Evolutionary conservation across 2,329 filamentous ascomycete species (phyloP).

Genomic region (Ophiostoma ulmi): DNA sequence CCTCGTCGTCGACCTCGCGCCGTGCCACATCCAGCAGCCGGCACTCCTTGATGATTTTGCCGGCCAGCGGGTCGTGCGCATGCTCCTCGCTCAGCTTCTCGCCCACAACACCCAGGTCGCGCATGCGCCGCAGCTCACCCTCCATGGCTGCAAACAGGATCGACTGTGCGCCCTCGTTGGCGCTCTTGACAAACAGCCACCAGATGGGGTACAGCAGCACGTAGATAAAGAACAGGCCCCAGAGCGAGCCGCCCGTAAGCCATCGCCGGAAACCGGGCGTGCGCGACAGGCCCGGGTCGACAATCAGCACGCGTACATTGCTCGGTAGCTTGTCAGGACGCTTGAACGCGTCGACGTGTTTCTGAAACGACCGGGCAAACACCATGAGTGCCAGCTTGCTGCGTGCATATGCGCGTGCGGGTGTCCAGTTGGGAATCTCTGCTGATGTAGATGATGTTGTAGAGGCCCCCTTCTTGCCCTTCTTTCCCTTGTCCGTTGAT

Average conservation of each 20-base stretch:
- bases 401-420: slow-evolving; percentile 56
- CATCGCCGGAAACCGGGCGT: slow-evolving; percentile 85
- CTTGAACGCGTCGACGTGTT: slow-evolving; percentile 78
- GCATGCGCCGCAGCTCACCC: slow-evolving; percentile 53
- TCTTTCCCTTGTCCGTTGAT: slow-evolving; percentile 32
- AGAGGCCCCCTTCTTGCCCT: background rate
- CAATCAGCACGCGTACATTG: slow-evolving; percentile 77
- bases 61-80: slow-evolving; percentile 20
- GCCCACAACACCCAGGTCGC: slow-evolving; percentile 31
- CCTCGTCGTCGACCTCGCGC: slow-evolving; percentile 71
- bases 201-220: slow-evolving; percentile 71
- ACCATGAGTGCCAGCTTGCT: slow-evolving; percentile 77
- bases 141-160: slow-evolving; percentile 86
- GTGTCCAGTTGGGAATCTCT: slow-evolving; percentile 49
- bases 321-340: slow-evolving; percentile 77
- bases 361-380: slow-evolving; percentile 87
- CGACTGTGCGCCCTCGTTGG: slow-evolving; percentile 77
- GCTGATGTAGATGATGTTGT: slow-evolving; percentile 26
- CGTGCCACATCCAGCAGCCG: slow-evolving; percentile 66
- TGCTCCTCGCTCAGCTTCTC: slow-evolving; percentile 5
- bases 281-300: slow-evolving; percentile 78
- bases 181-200: slow-evolving; percentile 84
- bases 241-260: slow-evolving; percentile 77
- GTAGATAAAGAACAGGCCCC: slow-evolving; percentile 70
- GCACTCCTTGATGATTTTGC: slow-evolving; percentile 80